Percentiles rank a stretch among this genome's conserved stretches.
These are phyloP conservation scores for Oldenlandia corymbosa DNA, from an alignment of 257 asterid genomes.

Conservation along the genomic window DNA sequence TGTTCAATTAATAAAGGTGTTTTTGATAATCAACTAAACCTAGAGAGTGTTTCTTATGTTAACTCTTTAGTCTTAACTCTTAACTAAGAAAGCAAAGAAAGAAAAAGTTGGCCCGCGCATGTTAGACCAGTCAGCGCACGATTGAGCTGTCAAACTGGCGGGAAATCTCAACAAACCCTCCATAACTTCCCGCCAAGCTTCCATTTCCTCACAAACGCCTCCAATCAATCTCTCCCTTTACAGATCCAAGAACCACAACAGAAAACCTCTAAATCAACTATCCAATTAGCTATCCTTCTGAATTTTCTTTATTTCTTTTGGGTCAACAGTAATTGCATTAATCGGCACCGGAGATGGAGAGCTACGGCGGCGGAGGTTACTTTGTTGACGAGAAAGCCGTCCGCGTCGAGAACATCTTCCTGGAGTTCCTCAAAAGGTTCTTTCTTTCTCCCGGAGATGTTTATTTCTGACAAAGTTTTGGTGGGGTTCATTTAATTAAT, in stretches of 20 bases:
- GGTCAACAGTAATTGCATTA: not conserved
- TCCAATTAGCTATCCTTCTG: not conserved
- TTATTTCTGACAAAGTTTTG: not conserved
- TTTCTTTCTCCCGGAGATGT: not conserved
- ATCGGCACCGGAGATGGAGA: conserved; percentile 38
- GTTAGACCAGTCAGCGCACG: conserved; percentile 1
- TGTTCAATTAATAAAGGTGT: too few species aligned
- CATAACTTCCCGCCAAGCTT: conserved; percentile 26
- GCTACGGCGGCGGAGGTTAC: conserved; percentile 49
- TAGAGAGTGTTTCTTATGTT: too few species aligned
- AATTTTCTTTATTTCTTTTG: not conserved
- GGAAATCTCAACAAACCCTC: conserved; percentile 12
- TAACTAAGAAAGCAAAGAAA: too few species aligned
- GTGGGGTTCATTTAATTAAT: too few species aligned
- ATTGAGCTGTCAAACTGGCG: conserved; percentile 16
- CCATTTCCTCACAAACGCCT: not conserved
- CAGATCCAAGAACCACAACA: not conserved
- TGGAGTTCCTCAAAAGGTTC: conserved; percentile 71
- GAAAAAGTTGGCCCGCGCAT: too few species aligned
- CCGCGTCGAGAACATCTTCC: conserved; percentile 69
- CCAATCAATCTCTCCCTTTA: conserved; percentile 5
- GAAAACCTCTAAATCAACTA: not conserved
- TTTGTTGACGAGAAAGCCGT: conserved; percentile 82
- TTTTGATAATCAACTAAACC: too few species aligned
- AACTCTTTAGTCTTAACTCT: too few species aligned